These are phyloP conservation scores for Saposhnikovia divaricata DNA, from an alignment of 129 eudicot species.

Conservation along the genomic window DNA sequence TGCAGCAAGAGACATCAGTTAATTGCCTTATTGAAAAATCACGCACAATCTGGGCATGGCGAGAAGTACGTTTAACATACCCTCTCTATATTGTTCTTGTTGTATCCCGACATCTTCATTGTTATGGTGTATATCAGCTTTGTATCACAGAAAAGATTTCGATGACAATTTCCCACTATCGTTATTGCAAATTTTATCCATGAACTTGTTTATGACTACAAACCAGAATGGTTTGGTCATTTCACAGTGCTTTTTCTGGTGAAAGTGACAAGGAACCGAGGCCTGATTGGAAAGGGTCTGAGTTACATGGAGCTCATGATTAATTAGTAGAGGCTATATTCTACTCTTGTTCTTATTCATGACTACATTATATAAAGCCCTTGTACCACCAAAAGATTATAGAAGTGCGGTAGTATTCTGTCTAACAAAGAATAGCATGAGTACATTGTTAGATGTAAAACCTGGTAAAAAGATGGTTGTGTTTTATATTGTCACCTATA, in stretches of 20 bases:
- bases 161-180: not conserved
- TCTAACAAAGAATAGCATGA: not conserved
- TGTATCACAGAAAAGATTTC: not conserved
- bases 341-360: not conserved
- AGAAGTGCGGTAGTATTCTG: not conserved
- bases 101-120: not conserved
- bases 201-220: not conserved
- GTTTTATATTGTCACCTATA: not conserved
- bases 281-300: not conserved
- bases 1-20: conserved; percentile 56
- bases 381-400: not conserved
- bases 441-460: not conserved
- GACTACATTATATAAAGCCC: not conserved
- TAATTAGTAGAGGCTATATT: not conserved
- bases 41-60: conserved; percentile 57
- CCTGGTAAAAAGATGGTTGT: not conserved
- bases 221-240: not conserved
- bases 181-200: not conserved
- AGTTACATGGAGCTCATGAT: not conserved
- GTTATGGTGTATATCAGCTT: not conserved
- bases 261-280: not conserved
- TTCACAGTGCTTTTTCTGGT: not conserved
- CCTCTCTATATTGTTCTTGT: not conserved
- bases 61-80: conserved; percentile 35
- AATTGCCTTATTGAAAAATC: conserved; percentile 70